Percentiles rank a stretch among this genome's conserved stretches.
Evolutionary conservation across 2,329 filamentous ascomycete species (phyloP).

Genomic region (Westerdykella sp.): DNA sequence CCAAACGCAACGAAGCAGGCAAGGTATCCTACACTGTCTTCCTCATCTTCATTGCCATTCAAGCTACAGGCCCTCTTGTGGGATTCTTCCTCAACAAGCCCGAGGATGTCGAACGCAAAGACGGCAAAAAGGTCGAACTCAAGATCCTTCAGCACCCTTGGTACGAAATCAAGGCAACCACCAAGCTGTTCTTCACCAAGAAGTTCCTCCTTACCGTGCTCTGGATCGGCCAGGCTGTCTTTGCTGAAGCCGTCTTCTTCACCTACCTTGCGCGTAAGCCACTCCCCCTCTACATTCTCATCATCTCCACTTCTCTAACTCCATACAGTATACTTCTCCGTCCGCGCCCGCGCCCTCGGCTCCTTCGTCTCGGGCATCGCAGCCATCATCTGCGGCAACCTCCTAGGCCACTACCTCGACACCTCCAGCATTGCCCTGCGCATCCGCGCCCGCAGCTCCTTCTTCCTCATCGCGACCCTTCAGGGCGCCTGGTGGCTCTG

Average conservation of each 20-base stretch:
- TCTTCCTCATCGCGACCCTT: constrained; percentile 48
- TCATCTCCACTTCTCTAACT: background rate
- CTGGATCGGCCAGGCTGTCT: constrained; percentile 65
- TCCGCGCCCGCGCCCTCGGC: constrained; percentile 61
- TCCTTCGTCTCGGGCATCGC: constrained; percentile 65
- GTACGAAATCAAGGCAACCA: constrained; percentile 55
- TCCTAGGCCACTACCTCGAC: constrained; percentile 62
- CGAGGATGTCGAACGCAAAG: constrained; percentile 56
- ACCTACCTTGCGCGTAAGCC: constrained; percentile 53
- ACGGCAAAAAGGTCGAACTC: constrained; percentile 57
- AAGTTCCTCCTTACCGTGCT: constrained; percentile 60
- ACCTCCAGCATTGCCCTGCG: constrained; percentile 50
- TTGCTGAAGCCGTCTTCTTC: constrained; percentile 65
- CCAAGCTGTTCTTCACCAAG: constrained; percentile 53
- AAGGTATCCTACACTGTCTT: constrained; percentile 65
- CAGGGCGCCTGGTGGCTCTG: constrained; percentile 70
- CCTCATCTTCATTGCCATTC: constrained; percentile 63
- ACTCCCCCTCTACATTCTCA: constrained; percentile 7
- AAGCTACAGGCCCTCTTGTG: constrained; percentile 59
- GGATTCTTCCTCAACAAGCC: constrained; percentile 59
- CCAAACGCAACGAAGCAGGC: constrained; percentile 51
- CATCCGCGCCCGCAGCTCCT: constrained; percentile 50
- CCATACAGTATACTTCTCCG: constrained; percentile 58
- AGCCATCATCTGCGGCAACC: constrained; percentile 58
- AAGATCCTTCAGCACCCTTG: constrained; percentile 51